Conservation (phyloP, 495 filamentous ascomycete species). For the Penicillium canescens region DNA sequence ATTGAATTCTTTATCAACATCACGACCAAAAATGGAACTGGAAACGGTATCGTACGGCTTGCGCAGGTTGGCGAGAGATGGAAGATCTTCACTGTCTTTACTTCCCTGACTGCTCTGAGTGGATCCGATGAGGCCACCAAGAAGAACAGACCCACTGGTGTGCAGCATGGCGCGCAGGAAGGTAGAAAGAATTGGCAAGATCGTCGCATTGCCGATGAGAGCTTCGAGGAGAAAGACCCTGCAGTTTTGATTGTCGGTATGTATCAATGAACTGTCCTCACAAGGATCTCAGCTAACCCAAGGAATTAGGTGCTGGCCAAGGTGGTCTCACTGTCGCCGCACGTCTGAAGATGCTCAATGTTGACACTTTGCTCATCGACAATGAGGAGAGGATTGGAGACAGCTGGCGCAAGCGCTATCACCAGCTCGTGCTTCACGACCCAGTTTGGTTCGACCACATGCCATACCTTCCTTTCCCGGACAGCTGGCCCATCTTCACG, state of each 20-base stretch:
- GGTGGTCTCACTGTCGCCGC: slow-evolving; percentile 62
- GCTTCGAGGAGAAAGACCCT: slow-evolving; percentile 56
- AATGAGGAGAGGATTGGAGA: slow-evolving; percentile 66
- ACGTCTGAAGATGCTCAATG: slow-evolving; percentile 68
- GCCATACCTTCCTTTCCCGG: slow-evolving; percentile 70
- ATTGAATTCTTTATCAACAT: slow-evolving; percentile 53
- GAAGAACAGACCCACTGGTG: slow-evolving; percentile 43
- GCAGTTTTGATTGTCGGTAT: slow-evolving; percentile 69
- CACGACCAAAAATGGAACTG: slow-evolving; percentile 49
- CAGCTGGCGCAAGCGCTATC: slow-evolving; percentile 72
- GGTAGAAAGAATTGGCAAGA: slow-evolving; percentile 67
- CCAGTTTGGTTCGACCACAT: slow-evolving; percentile 77
- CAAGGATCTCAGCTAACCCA: slow-evolving; percentile 2
- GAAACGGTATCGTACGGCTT: slow-evolving; percentile 56
- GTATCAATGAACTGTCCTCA: slow-evolving; percentile 10
- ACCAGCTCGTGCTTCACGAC: slow-evolving; percentile 69
- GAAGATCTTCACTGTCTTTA: slow-evolving; percentile 68
- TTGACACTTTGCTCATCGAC: slow-evolving; percentile 67
- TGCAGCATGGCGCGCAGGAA: slow-evolving; percentile 52
- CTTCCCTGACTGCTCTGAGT: slow-evolving; percentile 49
- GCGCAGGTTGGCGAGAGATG: slow-evolving; percentile 51
- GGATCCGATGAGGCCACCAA: slow-evolving; percentile 47
- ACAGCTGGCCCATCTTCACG: slow-evolving; percentile 66
- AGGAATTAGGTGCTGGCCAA: slow-evolving; percentile 46
- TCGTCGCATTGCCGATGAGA: slow-evolving; percentile 50